Conservation (phyloP, 2,329 filamentous ascomycete genomes). For the Chalaropsis ovoidea region DNA sequence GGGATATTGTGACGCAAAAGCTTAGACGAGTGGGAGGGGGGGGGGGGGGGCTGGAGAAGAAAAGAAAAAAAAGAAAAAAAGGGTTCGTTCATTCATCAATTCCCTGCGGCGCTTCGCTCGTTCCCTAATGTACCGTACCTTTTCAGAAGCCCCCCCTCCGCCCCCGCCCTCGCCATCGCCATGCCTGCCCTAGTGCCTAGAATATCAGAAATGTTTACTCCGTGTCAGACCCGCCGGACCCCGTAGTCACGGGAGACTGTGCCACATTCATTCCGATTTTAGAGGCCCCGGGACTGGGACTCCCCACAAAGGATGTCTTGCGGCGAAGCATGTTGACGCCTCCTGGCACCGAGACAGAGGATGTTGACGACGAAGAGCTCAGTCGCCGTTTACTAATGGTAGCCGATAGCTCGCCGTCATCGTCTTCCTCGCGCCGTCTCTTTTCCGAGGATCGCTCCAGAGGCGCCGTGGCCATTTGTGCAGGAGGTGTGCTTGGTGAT, state of each 20-base stretch:
- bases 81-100: constrained; percentile 13
- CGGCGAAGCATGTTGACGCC: constrained; percentile 31
- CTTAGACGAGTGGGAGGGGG: too few species aligned
- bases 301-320: constrained; percentile 40
- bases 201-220: constrained; percentile 27
- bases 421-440: constrained; percentile 76
- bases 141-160: neutral
- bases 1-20: too few species aligned
- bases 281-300: constrained; percentile 35
- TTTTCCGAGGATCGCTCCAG: constrained; percentile 80
- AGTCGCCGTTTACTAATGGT: constrained; percentile 60
- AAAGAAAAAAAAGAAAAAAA: neutral
- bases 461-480: constrained; percentile 41
- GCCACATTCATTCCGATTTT: constrained; percentile 53
- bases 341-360: constrained; percentile 36
- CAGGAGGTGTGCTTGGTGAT: constrained; percentile 32
- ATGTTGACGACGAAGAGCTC: constrained; percentile 44
- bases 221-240: constrained; percentile 34
- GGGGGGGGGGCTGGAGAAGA: neutral
- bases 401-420: constrained; percentile 64
- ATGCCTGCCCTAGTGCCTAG: neutral
- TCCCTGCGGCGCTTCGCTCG: neutral
- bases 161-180: neutral
- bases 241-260: constrained; percentile 37
- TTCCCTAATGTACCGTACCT: constrained; percentile 3